Conservation (phyloP, 345 rosid genomes). For the Gossypium thurberi region DNA sequence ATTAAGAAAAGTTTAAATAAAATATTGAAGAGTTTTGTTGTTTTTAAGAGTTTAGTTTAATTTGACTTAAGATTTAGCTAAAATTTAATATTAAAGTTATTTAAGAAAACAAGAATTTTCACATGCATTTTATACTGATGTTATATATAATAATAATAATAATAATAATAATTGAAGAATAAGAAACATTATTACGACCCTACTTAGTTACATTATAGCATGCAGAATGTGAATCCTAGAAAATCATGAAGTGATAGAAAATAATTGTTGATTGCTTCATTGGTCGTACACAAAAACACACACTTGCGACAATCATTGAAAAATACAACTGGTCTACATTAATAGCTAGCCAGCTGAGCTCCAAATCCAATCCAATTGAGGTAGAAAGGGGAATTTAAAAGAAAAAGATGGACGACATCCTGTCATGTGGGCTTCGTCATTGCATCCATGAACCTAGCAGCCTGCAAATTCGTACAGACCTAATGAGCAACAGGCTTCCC, state of each 20-base stretch:
- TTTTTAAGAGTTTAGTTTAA: too few species aligned
- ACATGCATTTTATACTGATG: background rate
- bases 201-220: too few species aligned
- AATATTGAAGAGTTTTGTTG: too few species aligned
- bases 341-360: background rate
- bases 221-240: background rate
- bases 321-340: background rate
- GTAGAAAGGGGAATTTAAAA: background rate
- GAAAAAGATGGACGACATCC: slow-evolving; percentile 33
- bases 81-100: too few species aligned
- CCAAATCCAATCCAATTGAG: slow-evolving; percentile 5
- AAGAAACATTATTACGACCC: background rate
- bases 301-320: background rate
- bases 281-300: background rate
- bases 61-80: too few species aligned
- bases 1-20: too few species aligned
- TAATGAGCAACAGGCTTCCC: slow-evolving; percentile 7
- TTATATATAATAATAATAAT: too few species aligned
- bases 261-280: background rate
- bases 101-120: too few species aligned
- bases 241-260: background rate
- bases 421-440: slow-evolving; percentile 42
- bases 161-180: background rate
- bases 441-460: slow-evolving; percentile 17
- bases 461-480: slow-evolving; percentile 26